These are phyloP conservation scores for Camellia granthamiana DNA, from an alignment of 148 eudicot genomes.

Conservation along the genomic window DNA sequence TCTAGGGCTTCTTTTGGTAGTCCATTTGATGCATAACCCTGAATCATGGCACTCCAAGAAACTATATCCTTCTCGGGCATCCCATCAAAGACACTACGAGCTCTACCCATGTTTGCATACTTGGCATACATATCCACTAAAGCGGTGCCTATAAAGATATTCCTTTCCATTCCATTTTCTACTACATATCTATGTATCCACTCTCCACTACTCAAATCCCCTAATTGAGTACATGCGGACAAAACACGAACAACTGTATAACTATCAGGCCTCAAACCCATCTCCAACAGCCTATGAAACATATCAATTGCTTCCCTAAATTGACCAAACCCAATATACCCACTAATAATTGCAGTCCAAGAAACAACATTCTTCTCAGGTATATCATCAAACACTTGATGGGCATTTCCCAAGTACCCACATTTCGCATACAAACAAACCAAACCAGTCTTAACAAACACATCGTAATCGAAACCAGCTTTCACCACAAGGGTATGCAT, in stretches of 20 bases:
- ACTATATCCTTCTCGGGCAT: conserved; percentile 14
- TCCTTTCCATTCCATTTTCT: conserved; percentile 2
- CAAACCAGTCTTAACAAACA: conserved; percentile 17
- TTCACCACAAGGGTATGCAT: conserved; percentile 6
- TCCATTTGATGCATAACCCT: conserved; percentile 15
- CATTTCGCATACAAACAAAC: conserved; percentile 14
- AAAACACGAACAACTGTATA: conserved; percentile 9
- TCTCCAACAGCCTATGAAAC: conserved; percentile 11
- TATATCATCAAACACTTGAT: conserved; percentile 8
- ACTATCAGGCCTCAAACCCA: conserved; percentile 19
- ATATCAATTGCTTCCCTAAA: conserved; percentile 1
- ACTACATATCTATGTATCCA: background rate
- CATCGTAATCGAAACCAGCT: conserved; percentile 2
- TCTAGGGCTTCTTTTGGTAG: conserved; percentile 13
- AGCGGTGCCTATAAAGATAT: conserved; percentile 14
- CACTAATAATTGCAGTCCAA: conserved; percentile 12
- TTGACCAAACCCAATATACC: conserved; percentile 6
- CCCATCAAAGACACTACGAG: conserved; percentile 5
- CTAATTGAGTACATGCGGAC: background rate
- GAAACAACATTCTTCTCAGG: conserved; percentile 12
- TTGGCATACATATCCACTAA: conserved; percentile 12
- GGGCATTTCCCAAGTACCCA: conserved; percentile 5
- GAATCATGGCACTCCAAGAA: conserved; percentile 18
- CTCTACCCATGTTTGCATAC: conserved; percentile 3
- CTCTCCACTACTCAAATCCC: conserved; percentile 10